Base-by-base conservation (phyloP, 805 yeast species). In the Cyberlindnera bimundalis region DNA sequence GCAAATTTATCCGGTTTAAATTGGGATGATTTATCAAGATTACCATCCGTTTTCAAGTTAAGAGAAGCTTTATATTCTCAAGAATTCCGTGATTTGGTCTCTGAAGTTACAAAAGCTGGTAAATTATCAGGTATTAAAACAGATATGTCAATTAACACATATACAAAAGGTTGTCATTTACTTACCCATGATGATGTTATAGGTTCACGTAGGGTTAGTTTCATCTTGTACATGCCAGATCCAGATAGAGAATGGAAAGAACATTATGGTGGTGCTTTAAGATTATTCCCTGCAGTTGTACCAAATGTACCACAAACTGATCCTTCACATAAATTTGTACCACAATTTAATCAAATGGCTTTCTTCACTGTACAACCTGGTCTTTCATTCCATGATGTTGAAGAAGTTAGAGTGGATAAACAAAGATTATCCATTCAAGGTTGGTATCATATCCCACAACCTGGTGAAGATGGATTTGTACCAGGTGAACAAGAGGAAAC, bases 391-490 rank as follows among this genome's bases (percentile, higher is more conserved):
- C 99, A 93, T 61, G 99, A 95, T 55, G 99, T 93, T 11, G 98
- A 95, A 65, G 99, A 93, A 61, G 99, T 95, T 1, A 75, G 82
- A 46, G 96, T 81, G 2, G 96, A 90, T 57, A 86, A 83, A 58
- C 95, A 89, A 48, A 74, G 99, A 56, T 67, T 93, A 26, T 86
- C 96, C 1, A 87, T 93, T 45, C 96, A 93, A 56, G 99, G 99
- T 1, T 95, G 99, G 99, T 95, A 91, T 59, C 99, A 93, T 62
- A 86, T 90, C 38, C 99, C 99, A 4, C 98, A 93, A 60, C 67
- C 67, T 10, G 97, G 96, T 9, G 99, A 93, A 63, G 79, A 76
- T 25, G 98, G 97, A 0, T 91, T 62, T 56, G 73, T 79, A 15
- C 78, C 77, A 27, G 95, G 95, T 6, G 96, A 88, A 58, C 89